A percentile compares a stretch with the other conserved stretches of the same genome.
phyloP scores from a whole-genome alignment of 2,329 filamentous ascomycete genomes.

The Colletotrichum simmondsii region DNA sequence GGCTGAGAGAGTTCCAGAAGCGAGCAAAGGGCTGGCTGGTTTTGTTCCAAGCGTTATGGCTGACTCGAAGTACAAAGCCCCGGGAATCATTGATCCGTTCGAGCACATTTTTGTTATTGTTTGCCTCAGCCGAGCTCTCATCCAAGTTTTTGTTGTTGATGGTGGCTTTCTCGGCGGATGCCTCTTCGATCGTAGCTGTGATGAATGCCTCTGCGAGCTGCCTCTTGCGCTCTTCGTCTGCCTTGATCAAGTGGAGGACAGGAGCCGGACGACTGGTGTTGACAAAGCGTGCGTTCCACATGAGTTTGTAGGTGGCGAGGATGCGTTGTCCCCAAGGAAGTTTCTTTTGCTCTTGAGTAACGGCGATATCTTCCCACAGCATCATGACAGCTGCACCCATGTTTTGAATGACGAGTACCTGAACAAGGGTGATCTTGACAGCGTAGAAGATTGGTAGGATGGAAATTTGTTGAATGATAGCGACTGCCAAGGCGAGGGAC shows the following conservation, averaged over 20 bases:
- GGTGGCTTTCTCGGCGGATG: no score
- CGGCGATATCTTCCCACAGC: slow-evolving; percentile 15
- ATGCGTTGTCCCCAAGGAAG: not conserved
- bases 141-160: not conserved
- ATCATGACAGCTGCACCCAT: slow-evolving; percentile 22
- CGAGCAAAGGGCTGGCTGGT: not conserved
- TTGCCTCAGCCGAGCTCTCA: no score
- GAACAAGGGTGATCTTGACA: slow-evolving; percentile 4
- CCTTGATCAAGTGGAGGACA: slow-evolving; percentile 7
- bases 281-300: slow-evolving; percentile 25
- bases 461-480: not conserved
- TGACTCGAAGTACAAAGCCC: not conserved
- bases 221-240: not conserved
- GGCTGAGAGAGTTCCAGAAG: not conserved
- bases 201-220: not conserved
- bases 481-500: not conserved
- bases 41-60: not conserved
- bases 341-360: slow-evolving; percentile 25
- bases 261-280: slow-evolving; percentile 17
- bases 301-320: slow-evolving; percentile 13
- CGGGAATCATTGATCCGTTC: not conserved
- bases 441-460: not conserved
- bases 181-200: not conserved
- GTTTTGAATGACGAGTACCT: slow-evolving; percentile 11
- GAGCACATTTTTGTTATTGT: not conserved